A percentile compares a stretch with the other conserved stretches of the same genome.
Conservation (phyloP, 2,329 filamentous ascomycete species). For the Penicillium italicum region DNA sequence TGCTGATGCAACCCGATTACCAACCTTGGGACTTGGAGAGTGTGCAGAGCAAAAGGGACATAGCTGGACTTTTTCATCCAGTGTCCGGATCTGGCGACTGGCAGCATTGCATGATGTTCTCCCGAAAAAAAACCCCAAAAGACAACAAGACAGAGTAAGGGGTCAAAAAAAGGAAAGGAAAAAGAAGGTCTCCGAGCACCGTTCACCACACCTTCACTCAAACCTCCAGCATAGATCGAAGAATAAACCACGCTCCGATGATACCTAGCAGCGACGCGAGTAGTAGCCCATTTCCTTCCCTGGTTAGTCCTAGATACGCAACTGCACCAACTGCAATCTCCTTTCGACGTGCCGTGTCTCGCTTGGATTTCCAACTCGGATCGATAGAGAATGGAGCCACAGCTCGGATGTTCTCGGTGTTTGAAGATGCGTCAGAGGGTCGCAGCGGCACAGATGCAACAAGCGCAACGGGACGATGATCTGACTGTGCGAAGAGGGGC, state of each 20-base stretch:
- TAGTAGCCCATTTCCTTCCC: conserved; percentile 46
- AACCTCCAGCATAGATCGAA: conserved; percentile 35
- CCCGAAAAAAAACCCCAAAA: conserved; percentile 1
- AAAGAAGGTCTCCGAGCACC: neutral
- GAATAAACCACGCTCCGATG: conserved; percentile 42
- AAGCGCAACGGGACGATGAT: conserved; percentile 81
- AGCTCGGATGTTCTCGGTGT: conserved; percentile 34
- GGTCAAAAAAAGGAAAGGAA: no score
- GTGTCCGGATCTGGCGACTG: neutral
- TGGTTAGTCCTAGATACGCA: conserved; percentile 52
- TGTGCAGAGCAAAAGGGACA: neutral
- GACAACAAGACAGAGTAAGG: neutral
- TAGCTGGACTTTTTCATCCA: neutral
- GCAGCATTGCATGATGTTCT: conserved; percentile 3
- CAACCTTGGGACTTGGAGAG: neutral
- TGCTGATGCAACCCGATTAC: neutral
- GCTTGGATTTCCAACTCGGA: conserved; percentile 53
- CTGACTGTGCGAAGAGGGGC: conserved; percentile 75
- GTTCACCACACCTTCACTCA: conserved; percentile 8
- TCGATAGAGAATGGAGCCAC: conserved; percentile 58
- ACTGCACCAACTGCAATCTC: conserved; percentile 59
- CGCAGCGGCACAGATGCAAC: conserved; percentile 62
- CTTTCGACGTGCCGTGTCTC: conserved; percentile 53
- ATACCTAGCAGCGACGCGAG: conserved; percentile 38
- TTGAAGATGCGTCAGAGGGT: conserved; percentile 24